Evolutionary conservation across 495 filamentous ascomycete genomes (phyloP), one percentile per base, ranked within the genome.

Genomic region (Trichoderma gamsii): DNA sequence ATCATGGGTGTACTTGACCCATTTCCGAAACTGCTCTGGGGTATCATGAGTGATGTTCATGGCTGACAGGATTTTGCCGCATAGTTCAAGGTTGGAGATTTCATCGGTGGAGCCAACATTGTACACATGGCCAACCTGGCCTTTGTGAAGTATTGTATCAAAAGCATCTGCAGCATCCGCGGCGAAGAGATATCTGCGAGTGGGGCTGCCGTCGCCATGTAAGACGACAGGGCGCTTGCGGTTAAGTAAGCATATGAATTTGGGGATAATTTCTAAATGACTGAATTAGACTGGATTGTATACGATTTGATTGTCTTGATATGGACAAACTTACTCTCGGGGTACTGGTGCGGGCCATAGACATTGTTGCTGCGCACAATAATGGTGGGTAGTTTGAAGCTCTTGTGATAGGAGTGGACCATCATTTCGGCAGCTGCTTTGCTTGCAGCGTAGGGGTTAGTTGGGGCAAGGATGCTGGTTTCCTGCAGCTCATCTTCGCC

Each of bases 361-460:
- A 93, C 87, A 70, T 93, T 93, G 80, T 92, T 93, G 71, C 86
- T 86, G 25, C 90, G 82, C 51, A 90, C 86, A 69, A 92, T 87
- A 70, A 92, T 88, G 27, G 84, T 83, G 2, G 89, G 88, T 13
- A 92, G 79, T 66, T 87, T 86, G 77, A 90, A 91, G 74, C 83
- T 87, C 77, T 89, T 90, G 71, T 83, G 82, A 74, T 91, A 93
- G 12, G 88, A 87, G 71, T 87, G 83, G n/a, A 92, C 88, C 67
- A 89, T 79, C 90, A 92, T 93, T 77, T 92, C 90, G 21, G 89
- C 89, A 1, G 90, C 89, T 0, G 90, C 90, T 74, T 93, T 93
- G 75, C 84, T 87, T 2, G 89, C 90, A 11, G 89, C 86, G 70
- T 93, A 93, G 27, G 90, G 90, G 72, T 93, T 93, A 32, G 88